Base-by-base conservation (phyloP, 2,329 filamentous ascomycete genomes). In the Alternaria viburni region DNA sequence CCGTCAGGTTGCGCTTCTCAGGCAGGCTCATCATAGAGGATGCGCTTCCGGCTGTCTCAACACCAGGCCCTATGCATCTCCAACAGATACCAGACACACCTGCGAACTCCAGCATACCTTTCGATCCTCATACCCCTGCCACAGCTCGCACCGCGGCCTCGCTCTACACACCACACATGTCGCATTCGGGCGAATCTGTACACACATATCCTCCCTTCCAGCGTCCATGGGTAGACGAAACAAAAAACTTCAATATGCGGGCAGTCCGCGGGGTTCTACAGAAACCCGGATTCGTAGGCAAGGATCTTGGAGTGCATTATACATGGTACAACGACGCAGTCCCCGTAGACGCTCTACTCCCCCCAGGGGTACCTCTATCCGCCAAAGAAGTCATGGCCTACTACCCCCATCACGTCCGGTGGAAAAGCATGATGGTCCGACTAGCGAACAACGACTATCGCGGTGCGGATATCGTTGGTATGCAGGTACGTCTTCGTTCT, bases 321-420 rank as follows among this genome's bases (percentile, higher is more conserved):
- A 41, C 45, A 6, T 76, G 74, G 74, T 75, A 73, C 32, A 57
- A 50, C 2, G 61, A 69, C 3, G 73, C 71, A 0, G 56, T 69
- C 2, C 63, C 70, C 2, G 25, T 67, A 5, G 67, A 74, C 26
- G 69, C 73, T 7, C 44, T 76, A 4, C 65, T 76, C 2, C 75
- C 75, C 21, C 73, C 74, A 0, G 73, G 73, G 1, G 52, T 75
- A 5, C 69, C 68, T 5, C 21, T 77, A 1, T 69, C 75, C 1
- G 68, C 66, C 1, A 74, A 73, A 12, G 73, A 77, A 54, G 65
- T 77, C 1, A 61, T 52, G 11, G 69, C 71, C 2, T 77, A 67
- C 65, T 77, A 76, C 30, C 74, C 75, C 0, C 73, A 77, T 45
- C 72, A 76, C 46, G 55, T 73, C 11, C 69, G 69, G 1, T 70